Evolutionary conservation across 495 filamentous ascomycete genomes (phyloP), one percentile per base, ranked within the genome.

Genomic region (Schizothecium vesticola): DNA sequence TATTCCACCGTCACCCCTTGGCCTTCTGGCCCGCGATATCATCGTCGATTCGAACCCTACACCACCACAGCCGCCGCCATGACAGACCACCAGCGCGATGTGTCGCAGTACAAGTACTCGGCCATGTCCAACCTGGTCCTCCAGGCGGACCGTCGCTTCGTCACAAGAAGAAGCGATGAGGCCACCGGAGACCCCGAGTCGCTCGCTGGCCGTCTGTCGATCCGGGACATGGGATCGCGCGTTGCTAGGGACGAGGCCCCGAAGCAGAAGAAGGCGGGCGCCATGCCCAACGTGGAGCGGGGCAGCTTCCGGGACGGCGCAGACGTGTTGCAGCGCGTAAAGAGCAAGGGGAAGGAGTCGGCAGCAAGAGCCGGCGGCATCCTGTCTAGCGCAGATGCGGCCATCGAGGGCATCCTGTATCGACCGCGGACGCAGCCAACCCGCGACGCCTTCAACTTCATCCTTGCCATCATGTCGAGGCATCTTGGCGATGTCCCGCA

Each of bases 101-200:
- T 96, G 64, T 94, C 91, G 74, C 94, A 97, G 82, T 99, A 97
- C 86, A 99, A 99, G 81, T 99, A 99, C 86, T 92, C 92, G 89
- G 94, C 93, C 79, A 99, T 99, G 95, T 98, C 95, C 84, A 99
- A 99, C 88, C 89, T 99, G 92, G 95, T 99, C 78, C 92, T 97
- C 87, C 94, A 97, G 90, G 94, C 93, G 83, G 95, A 99, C 84
- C 90, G 92, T 80, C 90, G 96, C 76, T 98, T 99, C 78, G 89
- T 94, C 72, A 93, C 92, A 65, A 89, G 93, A 73, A 88, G 91
- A 71, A 92, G 89, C 71, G 95, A 99, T 81, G 95, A 99, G 80
- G 89, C 91, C 67, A 97, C 96, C 43, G 95, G 95, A 73, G 96
- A 99, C 77, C 95, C 95, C 62, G 95, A 99, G 81, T 98, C 95